phyloP scores from a whole-genome alignment of 108 stramenopile genomes.

The Mediolabrus comicus region DNA sequence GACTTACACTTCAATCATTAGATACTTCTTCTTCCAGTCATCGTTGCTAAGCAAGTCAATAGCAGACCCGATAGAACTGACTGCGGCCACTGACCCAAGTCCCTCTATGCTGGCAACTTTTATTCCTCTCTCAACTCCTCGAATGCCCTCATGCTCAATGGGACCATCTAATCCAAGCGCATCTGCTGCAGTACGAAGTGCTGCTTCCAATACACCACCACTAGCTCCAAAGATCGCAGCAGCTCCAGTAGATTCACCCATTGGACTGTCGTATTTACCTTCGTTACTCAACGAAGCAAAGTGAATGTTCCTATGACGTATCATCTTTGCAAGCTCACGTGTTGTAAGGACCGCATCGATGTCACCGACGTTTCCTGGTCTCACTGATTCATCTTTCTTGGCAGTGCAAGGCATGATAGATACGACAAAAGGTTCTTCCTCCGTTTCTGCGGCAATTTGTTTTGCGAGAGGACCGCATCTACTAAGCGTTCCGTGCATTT shows the following conservation, averaged over 20 bases:
- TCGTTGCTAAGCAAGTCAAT: conserved; percentile 44
- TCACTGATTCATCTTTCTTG: conserved; percentile 55
- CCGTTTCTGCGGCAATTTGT: conserved; percentile 6
- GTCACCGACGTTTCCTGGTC: conserved; percentile 39
- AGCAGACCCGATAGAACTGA: conserved; percentile 43
- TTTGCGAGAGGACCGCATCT: conserved; percentile 29
- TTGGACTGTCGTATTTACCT: conserved; percentile 37
- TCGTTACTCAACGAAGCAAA: conserved; percentile 34
- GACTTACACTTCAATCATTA: conserved; percentile 56
- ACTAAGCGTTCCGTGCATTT: conserved; percentile 27
- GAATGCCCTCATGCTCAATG: conserved; percentile 19
- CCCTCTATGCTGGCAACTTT: conserved; percentile 46
- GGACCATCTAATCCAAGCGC: conserved; percentile 28
- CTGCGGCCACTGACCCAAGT: conserved; percentile 44
- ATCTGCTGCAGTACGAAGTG: conserved; percentile 52
- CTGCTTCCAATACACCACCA: conserved; percentile 67
- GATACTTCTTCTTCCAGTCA: conserved; percentile 30
- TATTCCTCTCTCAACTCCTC: conserved; percentile 40
- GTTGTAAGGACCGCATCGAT: conserved; percentile 55
- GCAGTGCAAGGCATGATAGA: conserved; percentile 58
- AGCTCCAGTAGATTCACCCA: conserved; percentile 57
- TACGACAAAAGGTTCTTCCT: conserved; percentile 34
- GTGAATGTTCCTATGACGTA: conserved; percentile 36
- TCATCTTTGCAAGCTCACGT: conserved; percentile 42
- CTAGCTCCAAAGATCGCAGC: conserved; percentile 54